Conservation (phyloP, 352 stramenopile genomes). For the Thalassiosira hispida region DNA sequence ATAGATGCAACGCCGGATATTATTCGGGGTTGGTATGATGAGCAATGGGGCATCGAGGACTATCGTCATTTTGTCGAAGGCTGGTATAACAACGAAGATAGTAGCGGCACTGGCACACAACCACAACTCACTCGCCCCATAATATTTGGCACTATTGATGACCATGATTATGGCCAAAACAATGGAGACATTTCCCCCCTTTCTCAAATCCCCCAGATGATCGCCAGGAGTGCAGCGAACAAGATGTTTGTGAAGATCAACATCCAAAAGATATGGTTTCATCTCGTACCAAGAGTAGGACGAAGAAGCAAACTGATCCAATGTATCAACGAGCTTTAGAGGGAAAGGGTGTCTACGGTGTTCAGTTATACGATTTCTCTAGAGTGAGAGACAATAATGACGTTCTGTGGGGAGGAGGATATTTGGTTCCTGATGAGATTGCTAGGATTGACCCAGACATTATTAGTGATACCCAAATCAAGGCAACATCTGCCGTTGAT, state of each 20-base stretch:
- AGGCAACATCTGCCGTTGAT: background rate
- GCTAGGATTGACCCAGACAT: constrained; percentile 76
- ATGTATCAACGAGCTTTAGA: constrained; percentile 53
- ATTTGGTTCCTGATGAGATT: constrained; percentile 55
- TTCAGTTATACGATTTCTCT: constrained; percentile 77
- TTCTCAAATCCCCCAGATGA: no score
- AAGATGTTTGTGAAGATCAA: background rate
- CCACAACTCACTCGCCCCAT: constrained; percentile 15
- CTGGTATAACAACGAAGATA: background rate
- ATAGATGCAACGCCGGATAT: constrained; percentile 43
- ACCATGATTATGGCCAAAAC: constrained; percentile 81
- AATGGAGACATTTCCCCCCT: constrained; percentile 73
- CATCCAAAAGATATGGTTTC: background rate
- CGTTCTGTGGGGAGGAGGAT: constrained; percentile 38
- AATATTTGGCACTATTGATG: constrained; percentile 62
- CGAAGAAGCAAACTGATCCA: constrained; percentile 38
- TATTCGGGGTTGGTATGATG: constrained; percentile 42
- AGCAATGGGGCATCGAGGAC: constrained; percentile 27
- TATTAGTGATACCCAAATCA: constrained; percentile 6
- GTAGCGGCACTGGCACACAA: background rate
- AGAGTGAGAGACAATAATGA: constrained; percentile 1
- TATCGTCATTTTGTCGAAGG: constrained; percentile 47
- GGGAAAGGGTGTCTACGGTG: constrained; percentile 74
- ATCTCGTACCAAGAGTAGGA: constrained; percentile 2
- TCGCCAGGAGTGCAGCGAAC: no score